Base-by-base conservation (phyloP, 1,284 basidiomycete genomes). In the Blastosporella zonata region DNA sequence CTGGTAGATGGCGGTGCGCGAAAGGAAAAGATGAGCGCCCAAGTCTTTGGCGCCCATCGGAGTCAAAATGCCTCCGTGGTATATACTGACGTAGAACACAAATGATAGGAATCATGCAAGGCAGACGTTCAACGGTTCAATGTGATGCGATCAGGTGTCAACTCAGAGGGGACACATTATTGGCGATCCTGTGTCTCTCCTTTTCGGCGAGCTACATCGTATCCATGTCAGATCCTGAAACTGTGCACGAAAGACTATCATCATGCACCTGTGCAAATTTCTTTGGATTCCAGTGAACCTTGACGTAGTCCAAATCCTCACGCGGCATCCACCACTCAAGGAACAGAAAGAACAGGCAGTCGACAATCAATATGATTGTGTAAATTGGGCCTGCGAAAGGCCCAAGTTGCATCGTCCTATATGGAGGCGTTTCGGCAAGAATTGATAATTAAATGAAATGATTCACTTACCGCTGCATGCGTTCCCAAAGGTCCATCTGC, bases 251-350 rank as follows among this genome's bases (percentile, higher is more conserved):
- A 35, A 34, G 9, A 15, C 3, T 15, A 28, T 2, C 23, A 28
- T 33, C 10, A 25, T 60, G 43, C 28, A 68, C 68, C 56, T 62
- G 47, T 46, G 50, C 52, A 36, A 67, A 67, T 22, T 47, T 53
- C 7, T 58, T 54, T 27, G 60, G 43, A 48, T 68, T 58, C 67
- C 68, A 71, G 42, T 68, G 59, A 43, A 65, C 56, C 40, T 64
- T 67, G 1, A 89, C 88, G 60, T 79, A 84, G 62, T 92, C 84
- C 45, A 91, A 66, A 40, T 82, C 74, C 33, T 81, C 76, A 20
- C 80, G 70, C 0, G 90, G 90, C 62, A 83, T 74, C 70, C 79
- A 80, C 84, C 82, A 88, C 59, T 93, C 87, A 2, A 94, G 68
- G 44, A 90, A 70, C 55, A 80, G 58, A 62, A 88, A 89, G 63